These are phyloP conservation scores for Dictyophora rubrovolvata DNA, from an alignment of 768 basidiomycete genomes.

Conservation along the genomic window DNA sequence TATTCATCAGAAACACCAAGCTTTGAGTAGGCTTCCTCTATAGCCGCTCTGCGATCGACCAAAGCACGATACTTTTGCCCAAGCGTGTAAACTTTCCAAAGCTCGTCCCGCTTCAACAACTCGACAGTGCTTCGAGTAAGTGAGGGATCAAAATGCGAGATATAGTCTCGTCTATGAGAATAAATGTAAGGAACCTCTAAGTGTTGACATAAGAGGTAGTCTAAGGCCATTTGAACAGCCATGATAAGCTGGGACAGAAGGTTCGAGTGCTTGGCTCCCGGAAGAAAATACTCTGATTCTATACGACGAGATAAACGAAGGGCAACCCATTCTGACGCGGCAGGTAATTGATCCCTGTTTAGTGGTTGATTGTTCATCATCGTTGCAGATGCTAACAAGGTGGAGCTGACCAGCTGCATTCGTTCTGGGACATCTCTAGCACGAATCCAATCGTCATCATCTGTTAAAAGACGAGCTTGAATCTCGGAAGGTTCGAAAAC, in stretches of 20 bases:
- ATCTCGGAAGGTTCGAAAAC: conserved; percentile 99
- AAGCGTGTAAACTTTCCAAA: conserved; percentile 87
- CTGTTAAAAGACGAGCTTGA: conserved; percentile 75
- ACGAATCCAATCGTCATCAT: conserved; percentile 89
- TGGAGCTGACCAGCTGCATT: conserved; percentile 83
- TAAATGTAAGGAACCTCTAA: conserved; percentile 95
- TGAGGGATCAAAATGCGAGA: conserved; percentile 66
- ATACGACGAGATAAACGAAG: conserved; percentile 64
- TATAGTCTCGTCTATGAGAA: conserved; percentile 86
- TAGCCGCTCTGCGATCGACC: conserved; percentile 55
- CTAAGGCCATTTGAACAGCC: conserved; percentile 70
- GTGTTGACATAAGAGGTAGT: conserved; percentile 76
- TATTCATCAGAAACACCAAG: conserved; percentile 65
- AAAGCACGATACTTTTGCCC: conserved; percentile 87
- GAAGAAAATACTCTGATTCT: conserved; percentile 61
- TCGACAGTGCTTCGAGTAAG: conserved; percentile 55
- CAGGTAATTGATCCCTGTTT: conserved; percentile 61
- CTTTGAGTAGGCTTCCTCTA: conserved; percentile 56
- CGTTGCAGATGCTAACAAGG: conserved; percentile 58
- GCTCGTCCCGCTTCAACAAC: conserved; percentile 65
- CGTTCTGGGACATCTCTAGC: conserved; percentile 88
- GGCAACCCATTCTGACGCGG: conserved; percentile 84
- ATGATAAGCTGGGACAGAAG: conserved; percentile 60
- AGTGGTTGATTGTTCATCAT: conserved; percentile 53
- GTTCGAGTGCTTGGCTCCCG: conserved; percentile 46